These are phyloP conservation scores for Bruguiera sexangula DNA, from an alignment of 345 rosid species.

Conservation along the genomic window DNA sequence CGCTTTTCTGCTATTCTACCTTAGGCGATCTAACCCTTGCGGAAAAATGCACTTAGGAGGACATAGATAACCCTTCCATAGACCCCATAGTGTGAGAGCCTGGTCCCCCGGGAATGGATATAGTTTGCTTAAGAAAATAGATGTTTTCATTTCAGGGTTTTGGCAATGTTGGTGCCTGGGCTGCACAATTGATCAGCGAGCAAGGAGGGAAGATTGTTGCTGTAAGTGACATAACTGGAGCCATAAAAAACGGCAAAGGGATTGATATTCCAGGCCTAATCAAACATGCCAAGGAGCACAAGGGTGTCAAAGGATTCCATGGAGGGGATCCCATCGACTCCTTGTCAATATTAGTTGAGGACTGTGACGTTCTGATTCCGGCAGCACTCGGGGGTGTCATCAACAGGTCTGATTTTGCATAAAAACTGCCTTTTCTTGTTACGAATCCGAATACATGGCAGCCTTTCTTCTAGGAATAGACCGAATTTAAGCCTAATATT, in stretches of 20 bases:
- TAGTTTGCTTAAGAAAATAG: neutral
- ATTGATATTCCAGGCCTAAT: constrained; percentile 58
- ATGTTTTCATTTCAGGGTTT: constrained; percentile 53
- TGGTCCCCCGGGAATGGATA: no score
- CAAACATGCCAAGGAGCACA: constrained; percentile 55
- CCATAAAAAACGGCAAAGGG: constrained; percentile 77
- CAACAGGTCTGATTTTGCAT: constrained; percentile 50
- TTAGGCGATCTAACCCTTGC: neutral
- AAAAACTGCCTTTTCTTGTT: neutral
- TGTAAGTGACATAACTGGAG: constrained; percentile 80
- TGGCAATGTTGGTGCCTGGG: constrained; percentile 99
- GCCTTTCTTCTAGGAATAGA: neutral
- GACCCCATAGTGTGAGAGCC: no score
- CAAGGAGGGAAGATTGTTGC: constrained; percentile 84
- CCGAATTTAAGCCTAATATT: no score
- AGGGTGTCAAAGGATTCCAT: constrained; percentile 73
- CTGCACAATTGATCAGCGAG: constrained; percentile 70
- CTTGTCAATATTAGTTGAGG: constrained; percentile 63
- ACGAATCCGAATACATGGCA: neutral
- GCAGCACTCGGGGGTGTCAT: constrained; percentile 96
- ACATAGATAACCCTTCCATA: neutral
- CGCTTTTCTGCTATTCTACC: neutral
- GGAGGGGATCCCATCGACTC: constrained; percentile 60
- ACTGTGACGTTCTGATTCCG: constrained; percentile 82
- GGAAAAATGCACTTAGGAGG: neutral